Conservation (phyloP, 192 early-diverging fungal genomes). For the Gryganskiella cystojenkinii region DNA sequence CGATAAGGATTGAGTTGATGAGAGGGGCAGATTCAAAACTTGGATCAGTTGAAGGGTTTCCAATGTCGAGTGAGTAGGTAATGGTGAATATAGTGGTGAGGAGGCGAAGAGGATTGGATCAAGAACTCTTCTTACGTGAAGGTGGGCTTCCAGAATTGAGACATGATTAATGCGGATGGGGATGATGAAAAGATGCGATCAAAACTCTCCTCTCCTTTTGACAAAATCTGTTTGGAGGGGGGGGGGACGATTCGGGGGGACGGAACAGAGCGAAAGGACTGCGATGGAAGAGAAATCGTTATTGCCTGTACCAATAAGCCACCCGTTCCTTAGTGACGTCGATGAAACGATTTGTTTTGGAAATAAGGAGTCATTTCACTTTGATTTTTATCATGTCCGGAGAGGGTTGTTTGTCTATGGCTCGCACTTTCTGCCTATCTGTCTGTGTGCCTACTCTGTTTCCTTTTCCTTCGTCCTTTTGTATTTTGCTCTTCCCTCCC, state of each 20-base stretch:
- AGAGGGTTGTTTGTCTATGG: not conserved
- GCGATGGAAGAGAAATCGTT: not conserved
- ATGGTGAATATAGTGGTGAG: not conserved
- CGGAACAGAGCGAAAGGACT: not conserved
- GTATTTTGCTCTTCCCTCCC: not conserved
- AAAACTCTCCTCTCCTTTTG: no score
- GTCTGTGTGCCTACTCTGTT: not conserved
- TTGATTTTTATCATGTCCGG: not conserved
- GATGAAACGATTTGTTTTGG: not conserved
- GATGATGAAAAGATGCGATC: slow-evolving; percentile 14
- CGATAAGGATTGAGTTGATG: no score
- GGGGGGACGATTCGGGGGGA: no score
- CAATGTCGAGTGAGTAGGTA: no score
- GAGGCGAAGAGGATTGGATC: not conserved
- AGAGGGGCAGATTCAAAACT: no score
- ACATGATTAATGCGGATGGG: slow-evolving; percentile 21
- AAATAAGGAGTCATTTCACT: no score
- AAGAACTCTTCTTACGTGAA: slow-evolving; percentile 40
- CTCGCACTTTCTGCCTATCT: not conserved
- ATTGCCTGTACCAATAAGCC: no score
- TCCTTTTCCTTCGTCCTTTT: not conserved
- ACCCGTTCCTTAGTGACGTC: not conserved
- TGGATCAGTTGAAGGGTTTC: no score
- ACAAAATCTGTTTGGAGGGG: no score
- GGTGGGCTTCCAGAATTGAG: slow-evolving; percentile 54